phyloP scores from a whole-genome alignment of 2,329 filamentous ascomycete genomes.

The Fusarium metavorans region DNA sequence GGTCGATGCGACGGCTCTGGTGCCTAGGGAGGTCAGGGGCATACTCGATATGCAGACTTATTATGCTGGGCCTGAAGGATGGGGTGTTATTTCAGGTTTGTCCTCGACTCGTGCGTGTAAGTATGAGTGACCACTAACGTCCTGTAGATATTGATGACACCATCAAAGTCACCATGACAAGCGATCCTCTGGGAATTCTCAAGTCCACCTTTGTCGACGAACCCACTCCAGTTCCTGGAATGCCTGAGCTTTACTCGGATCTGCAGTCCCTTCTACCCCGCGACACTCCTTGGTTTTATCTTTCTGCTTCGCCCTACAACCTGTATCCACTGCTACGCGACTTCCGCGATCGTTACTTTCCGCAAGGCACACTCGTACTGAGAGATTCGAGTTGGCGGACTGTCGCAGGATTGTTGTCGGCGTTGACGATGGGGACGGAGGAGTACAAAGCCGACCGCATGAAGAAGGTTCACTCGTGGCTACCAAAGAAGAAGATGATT shows the following conservation, averaged over 20 bases:
- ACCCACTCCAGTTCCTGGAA: conserved; percentile 78
- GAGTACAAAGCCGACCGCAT: conserved; percentile 89
- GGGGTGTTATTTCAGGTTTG: conserved; percentile 82
- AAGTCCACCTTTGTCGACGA: conserved; percentile 84
- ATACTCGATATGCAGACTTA: conserved; percentile 75
- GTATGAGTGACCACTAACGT: conserved; percentile 24
- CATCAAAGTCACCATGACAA: conserved; percentile 90
- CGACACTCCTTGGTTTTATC: conserved; percentile 87
- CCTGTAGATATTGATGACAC: conserved; percentile 88
- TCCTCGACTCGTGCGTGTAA: neutral
- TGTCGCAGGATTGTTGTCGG: conserved; percentile 81
- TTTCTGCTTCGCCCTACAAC: conserved; percentile 94
- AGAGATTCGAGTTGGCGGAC: conserved; percentile 90
- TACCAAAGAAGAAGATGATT: conserved; percentile 83
- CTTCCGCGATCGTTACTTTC: conserved; percentile 80
- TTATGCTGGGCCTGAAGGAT: conserved; percentile 82
- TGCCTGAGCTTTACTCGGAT: conserved; percentile 84
- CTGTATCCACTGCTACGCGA: conserved; percentile 86
- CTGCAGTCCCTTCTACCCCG: conserved; percentile 66
- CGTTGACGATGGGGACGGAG: conserved; percentile 83
- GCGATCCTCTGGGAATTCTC: conserved; percentile 83
- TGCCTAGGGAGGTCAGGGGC: conserved; percentile 65
- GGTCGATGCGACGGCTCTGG: conserved; percentile 61
- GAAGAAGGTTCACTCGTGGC: conserved; percentile 80
- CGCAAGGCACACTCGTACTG: conserved; percentile 83